Evolutionary conservation across 306 rosid species (phyloP).

Genomic region (Pterocarpus macrocarpus): DNA sequence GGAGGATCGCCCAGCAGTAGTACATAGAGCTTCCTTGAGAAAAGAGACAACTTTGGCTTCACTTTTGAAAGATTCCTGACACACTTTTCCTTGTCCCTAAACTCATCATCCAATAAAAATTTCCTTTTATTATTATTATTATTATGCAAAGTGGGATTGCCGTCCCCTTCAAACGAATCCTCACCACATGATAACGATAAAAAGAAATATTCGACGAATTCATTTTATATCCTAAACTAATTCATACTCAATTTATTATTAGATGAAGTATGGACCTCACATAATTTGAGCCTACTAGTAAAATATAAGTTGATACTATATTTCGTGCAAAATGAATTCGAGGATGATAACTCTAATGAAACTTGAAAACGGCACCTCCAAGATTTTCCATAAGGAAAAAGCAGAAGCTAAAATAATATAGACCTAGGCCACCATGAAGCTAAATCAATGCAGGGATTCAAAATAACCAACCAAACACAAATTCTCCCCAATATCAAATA

Average conservation of each 20-base stretch:
- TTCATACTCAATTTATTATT: too few relatives aligned
- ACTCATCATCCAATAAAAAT: slow-evolving; percentile 35
- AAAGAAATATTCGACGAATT: too few relatives aligned
- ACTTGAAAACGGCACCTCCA: not conserved
- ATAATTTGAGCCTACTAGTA: too few relatives aligned
- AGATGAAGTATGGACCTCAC: too few relatives aligned
- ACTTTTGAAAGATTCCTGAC: slow-evolving; percentile 47
- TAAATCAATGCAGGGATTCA: slow-evolving; percentile 10
- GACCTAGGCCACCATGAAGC: slow-evolving; percentile 8
- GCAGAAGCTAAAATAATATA: not conserved
- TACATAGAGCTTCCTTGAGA: slow-evolving; percentile 32
- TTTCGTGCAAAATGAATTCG: too few relatives aligned
- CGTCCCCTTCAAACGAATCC: not conserved
- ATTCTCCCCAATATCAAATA: not conserved
- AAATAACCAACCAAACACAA: slow-evolving; percentile 19
- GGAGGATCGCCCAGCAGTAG: slow-evolving; percentile 14
- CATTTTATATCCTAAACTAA: too few relatives aligned
- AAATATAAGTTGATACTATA: too few relatives aligned
- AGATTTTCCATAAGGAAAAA: not conserved
- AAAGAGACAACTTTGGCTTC: slow-evolving; percentile 44
- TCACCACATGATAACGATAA: slow-evolving; percentile 1
- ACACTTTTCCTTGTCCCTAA: slow-evolving; percentile 35
- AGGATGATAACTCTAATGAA: not conserved
- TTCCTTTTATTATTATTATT: not conserved
- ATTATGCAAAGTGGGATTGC: not conserved